Conservation (phyloP, 345 rosid species). For the Brassica cretica region DNA sequence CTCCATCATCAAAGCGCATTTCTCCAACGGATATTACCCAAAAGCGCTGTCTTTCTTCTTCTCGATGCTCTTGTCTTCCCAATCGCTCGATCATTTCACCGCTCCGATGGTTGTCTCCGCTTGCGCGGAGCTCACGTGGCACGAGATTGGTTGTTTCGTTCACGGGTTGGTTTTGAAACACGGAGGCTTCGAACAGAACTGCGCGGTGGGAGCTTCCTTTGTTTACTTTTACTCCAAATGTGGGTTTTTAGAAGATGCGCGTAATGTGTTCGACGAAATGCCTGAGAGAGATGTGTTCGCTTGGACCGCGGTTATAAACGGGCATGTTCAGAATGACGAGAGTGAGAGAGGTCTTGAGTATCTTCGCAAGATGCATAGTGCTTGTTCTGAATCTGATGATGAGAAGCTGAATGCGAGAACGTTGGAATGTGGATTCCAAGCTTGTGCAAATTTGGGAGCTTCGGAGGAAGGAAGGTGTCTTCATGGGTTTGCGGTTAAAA, state of each 20-base stretch:
- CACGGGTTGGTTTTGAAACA: constrained; percentile 56
- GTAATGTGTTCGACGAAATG: constrained; percentile 60
- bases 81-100: constrained; percentile 50
- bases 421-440: constrained; percentile 62
- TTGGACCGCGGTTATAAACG: constrained; percentile 67
- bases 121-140: constrained; percentile 56
- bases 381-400: constrained; percentile 38
- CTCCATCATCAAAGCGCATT: constrained; percentile 64
- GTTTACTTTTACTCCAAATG: constrained; percentile 59
- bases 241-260: constrained; percentile 46
- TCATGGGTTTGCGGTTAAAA: constrained; percentile 56
- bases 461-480: constrained; percentile 53
- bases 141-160: constrained; percentile 41
- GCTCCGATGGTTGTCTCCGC: constrained; percentile 66
- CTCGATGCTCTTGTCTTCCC: constrained; percentile 45
- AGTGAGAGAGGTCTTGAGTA: constrained; percentile 54
- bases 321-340: constrained; percentile 64
- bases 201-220: constrained; percentile 63
- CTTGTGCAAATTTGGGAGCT: constrained; percentile 56
- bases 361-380: constrained; percentile 50
- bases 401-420: constrained; percentile 62
- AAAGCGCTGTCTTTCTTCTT: constrained; percentile 47
- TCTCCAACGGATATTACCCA: constrained; percentile 51
- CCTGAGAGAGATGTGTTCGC: constrained; percentile 59
- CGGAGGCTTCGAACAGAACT: constrained; percentile 45